Evolutionary conservation across 108 stramenopile genomes (phyloP), one percentile per base, ranked within the genome.

Genomic region (Pseudonitzschia delicatissima): DNA sequence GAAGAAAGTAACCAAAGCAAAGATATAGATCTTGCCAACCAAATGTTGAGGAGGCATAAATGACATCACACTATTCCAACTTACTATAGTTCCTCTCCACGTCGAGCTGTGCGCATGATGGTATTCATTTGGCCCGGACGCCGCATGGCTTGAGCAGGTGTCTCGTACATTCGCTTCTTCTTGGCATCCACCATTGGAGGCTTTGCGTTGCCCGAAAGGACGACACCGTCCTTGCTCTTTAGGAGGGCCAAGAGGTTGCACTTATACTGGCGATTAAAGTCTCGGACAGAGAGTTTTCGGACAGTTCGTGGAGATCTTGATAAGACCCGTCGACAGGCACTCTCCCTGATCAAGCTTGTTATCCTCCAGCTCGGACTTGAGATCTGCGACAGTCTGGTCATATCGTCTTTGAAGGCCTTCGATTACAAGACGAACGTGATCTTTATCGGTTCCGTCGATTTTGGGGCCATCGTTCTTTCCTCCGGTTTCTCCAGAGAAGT

Each of bases 41-140:
- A 23, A 25, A 62, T 48, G 4, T 58, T 45, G 61, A 12, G 7
- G 26, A 44, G 37, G 37, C 2, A 17, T 49, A 15, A 28, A 51
- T n/a, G n/a, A n/a, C n/a, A n/a, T n/a, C 4, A 48, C 7, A 62
- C 7, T 1, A 1, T 52, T 21, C 21, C 6, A 18, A 51, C 77
- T 67, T 79, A 77, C 77, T 74, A 74, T 23, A 88, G 45, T 27
- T 58, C 72, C 68, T 91, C 90, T 60, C 86, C 90, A 39, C 78
- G 82, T 33, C 81, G 73, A 51, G 76, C 83, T 7, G 87, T 91
- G 18, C 87, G 82, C 36, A 71, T 13, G 57, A 68, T 64, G 21
- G 66, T 35, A 3, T 13, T 39, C 18, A 47, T 37, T 33, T 29
- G 28, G 21, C 59, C 32, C 0, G 34, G 33, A 13, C 44, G 62